A percentile compares a stretch with the other conserved stretches of the same genome.
These are phyloP conservation scores for Kwoniella europaea DNA, from an alignment of 768 basidiomycete genomes.

Conservation along the genomic window DNA sequence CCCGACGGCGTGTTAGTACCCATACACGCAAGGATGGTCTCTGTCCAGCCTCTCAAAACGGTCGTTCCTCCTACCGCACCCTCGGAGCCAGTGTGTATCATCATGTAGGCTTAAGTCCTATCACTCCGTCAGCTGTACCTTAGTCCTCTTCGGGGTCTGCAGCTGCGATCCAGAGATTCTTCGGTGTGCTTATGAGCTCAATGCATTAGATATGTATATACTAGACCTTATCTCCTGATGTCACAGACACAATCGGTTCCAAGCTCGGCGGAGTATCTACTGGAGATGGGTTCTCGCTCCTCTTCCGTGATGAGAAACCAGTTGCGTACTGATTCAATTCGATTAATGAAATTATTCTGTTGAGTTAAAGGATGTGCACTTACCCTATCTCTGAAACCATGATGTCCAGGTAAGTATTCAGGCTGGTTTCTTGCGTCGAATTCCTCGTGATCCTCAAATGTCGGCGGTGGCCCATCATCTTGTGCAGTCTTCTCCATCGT, in stretches of 20 bases:
- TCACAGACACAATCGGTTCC: conserved; percentile 6
- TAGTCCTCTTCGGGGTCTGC: too few relatives aligned
- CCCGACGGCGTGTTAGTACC: conserved; percentile 51
- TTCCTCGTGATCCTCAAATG: conserved; percentile 39
- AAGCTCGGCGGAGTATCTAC: neutral
- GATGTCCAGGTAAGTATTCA: conserved; percentile 73
- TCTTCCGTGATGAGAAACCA: conserved; percentile 17
- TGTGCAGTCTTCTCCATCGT: conserved; percentile 73
- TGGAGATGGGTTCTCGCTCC: conserved; percentile 4
- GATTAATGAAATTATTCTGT: too few relatives aligned
- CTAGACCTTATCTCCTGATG: neutral
- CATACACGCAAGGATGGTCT: conserved; percentile 53
- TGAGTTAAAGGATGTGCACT: neutral
- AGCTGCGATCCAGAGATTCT: too few relatives aligned
- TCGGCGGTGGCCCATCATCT: conserved; percentile 44
- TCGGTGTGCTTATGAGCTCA: neutral
- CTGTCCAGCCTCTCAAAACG: conserved; percentile 48
- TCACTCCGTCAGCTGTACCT: too few relatives aligned
- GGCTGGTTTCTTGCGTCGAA: conserved; percentile 53
- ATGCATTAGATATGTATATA: neutral
- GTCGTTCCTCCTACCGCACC: neutral
- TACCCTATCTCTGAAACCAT: conserved; percentile 77
- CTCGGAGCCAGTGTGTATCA: conserved; percentile 37
- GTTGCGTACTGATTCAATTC: conserved; percentile 6
- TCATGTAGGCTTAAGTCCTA: conserved; percentile 23